These are phyloP conservation scores for Akanthomyces dipterigenus DNA, from an alignment of 2,329 filamentous ascomycete species.

Conservation along the genomic window DNA sequence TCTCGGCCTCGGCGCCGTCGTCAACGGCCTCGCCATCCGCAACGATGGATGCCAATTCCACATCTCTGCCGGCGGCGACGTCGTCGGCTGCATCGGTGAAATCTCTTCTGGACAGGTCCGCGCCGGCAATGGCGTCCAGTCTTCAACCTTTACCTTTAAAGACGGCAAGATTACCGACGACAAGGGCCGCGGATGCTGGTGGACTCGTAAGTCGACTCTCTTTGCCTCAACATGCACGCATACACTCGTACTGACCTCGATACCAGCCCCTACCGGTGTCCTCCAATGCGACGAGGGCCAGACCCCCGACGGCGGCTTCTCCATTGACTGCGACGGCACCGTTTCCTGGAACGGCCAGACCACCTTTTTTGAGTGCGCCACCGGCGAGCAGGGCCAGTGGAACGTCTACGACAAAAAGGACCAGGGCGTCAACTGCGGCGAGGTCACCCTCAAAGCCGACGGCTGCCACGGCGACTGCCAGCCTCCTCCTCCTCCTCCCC, in stretches of 20 bases:
- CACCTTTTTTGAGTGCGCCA: conserved; percentile 55
- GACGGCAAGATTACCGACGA: conserved; percentile 49
- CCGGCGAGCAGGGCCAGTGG: conserved; percentile 42
- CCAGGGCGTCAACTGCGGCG: conserved; percentile 36
- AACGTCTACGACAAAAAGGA: conserved; percentile 46
- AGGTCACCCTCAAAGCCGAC: conserved; percentile 38
- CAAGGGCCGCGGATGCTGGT: conserved; percentile 53
- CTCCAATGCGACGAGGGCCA: conserved; percentile 55
- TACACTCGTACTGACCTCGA: neutral
- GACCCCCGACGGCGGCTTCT: conserved; percentile 46
- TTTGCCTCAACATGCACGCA: neutral
- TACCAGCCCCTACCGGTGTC: conserved; percentile 46
- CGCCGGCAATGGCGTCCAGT: conserved; percentile 40
- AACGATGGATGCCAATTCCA: conserved; percentile 34
- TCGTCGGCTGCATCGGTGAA: conserved; percentile 50
- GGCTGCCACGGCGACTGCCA: conserved; percentile 25
- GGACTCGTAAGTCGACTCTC: conserved; percentile 44
- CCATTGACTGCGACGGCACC: conserved; percentile 43
- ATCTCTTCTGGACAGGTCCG: conserved; percentile 51
- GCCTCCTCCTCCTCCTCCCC: conserved; percentile 13
- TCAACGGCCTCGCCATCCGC: conserved; percentile 15
- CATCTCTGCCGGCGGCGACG: conserved; percentile 41
- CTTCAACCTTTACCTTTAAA: conserved; percentile 48
- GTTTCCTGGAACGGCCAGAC: conserved; percentile 45
- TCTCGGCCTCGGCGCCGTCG: conserved; percentile 15